phyloP scores from a whole-genome alignment of 2,329 filamentous ascomycete species.

The Coniochaeta sp. region DNA sequence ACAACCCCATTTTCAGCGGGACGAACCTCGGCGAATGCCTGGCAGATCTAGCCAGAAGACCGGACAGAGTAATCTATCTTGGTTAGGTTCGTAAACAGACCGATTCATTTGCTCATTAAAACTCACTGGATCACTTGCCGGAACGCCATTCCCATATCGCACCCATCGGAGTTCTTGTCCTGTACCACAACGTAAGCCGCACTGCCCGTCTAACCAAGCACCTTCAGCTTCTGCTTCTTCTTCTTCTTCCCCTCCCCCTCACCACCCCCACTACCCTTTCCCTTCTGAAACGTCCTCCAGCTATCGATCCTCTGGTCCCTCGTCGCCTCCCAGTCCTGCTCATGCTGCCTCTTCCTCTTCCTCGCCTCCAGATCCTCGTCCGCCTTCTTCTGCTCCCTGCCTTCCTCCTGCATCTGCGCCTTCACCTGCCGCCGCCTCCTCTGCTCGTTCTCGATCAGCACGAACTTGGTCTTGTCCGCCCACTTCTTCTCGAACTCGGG shows the following conservation, averaged over 20 bases:
- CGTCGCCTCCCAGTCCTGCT: constrained; percentile 91
- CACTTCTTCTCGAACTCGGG: constrained; percentile 77
- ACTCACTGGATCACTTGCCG: background rate
- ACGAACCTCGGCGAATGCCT: background rate
- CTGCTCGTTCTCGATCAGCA: constrained; percentile 89
- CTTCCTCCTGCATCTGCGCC: constrained; percentile 94
- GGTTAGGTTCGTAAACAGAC: background rate
- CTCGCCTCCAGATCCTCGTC: constrained; percentile 78
- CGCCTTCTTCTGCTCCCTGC: constrained; percentile 74
- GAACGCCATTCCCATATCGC: background rate
- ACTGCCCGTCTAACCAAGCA: constrained; percentile 48
- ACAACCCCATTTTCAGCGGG: background rate
- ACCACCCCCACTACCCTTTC: constrained; percentile 40
- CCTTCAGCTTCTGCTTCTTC: constrained; percentile 67
- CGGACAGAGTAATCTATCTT: background rate
- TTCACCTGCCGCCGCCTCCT: constrained; percentile 78
- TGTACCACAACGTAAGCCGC: no score
- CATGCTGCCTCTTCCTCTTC: constrained; percentile 84
- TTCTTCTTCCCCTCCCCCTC: constrained; percentile 59
- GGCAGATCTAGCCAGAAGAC: background rate
- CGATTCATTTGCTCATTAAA: constrained; percentile 5
- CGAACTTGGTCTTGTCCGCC: constrained; percentile 83
- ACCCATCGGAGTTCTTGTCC: no score
- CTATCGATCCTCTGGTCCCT: constrained; percentile 86
- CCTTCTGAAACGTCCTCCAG: constrained; percentile 89